These are phyloP conservation scores for Lonicera japonica DNA, from an alignment of 129 eudicot genomes.

Conservation along the genomic window DNA sequence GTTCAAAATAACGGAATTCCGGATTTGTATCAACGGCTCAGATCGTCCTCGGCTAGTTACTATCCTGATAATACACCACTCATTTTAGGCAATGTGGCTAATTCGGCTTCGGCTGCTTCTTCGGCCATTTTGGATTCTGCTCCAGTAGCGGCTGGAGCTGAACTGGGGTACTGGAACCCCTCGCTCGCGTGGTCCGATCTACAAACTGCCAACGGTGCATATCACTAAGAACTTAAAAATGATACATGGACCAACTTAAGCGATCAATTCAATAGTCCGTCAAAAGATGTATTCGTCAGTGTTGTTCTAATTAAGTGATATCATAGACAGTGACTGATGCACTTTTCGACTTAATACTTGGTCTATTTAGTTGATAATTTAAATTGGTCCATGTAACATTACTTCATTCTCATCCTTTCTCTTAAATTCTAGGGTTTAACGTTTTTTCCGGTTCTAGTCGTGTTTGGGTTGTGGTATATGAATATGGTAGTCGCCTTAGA, in stretches of 20 bases:
- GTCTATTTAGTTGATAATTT: no score
- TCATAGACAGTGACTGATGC: no score
- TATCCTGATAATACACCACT: slow-evolving; percentile 35
- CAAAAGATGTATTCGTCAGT: no score
- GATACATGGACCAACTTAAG: no score
- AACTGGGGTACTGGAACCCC: slow-evolving; percentile 51
- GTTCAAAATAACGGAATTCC: slow-evolving; percentile 31
- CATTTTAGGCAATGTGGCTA: slow-evolving; percentile 35
- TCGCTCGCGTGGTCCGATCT: slow-evolving; percentile 61
- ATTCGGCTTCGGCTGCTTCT: slow-evolving; percentile 33
- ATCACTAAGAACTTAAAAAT: slow-evolving; percentile 21
- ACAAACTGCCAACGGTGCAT: slow-evolving; percentile 67
- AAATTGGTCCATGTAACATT: background rate
- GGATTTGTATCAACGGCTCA: slow-evolving; percentile 45
- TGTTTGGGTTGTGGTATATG: slow-evolving; percentile 71
- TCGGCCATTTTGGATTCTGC: slow-evolving; percentile 55
- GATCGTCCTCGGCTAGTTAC: slow-evolving; percentile 36
- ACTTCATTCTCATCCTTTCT: background rate
- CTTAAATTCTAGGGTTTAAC: slow-evolving; percentile 22
- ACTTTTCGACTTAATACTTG: no score
- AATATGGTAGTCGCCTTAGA: slow-evolving; percentile 28
- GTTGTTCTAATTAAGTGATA: no score
- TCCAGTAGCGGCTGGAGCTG: slow-evolving; percentile 45
- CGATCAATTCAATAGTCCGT: no score
- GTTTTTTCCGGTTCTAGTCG: slow-evolving; percentile 23